Percentiles rank a stretch among this genome's conserved stretches.
phyloP scores from a whole-genome alignment of 164 flowering plant species.

The Tetracentron sinense region DNA sequence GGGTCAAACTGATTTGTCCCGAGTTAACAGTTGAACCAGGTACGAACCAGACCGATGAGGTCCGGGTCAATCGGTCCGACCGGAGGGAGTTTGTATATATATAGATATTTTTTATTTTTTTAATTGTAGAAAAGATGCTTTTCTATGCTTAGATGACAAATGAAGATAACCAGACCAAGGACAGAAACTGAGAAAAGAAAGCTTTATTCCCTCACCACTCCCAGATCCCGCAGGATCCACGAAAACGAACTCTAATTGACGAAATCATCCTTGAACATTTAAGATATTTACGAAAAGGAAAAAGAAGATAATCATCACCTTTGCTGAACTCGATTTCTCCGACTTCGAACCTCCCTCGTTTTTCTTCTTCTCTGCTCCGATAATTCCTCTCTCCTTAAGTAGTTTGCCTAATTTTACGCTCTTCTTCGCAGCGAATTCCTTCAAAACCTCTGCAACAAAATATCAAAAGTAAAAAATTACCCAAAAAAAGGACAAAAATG shows the following conservation, averaged over 20 bases:
- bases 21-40: too few species aligned
- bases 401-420: conserved; percentile 55
- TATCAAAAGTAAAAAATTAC: background rate
- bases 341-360: conserved; percentile 6
- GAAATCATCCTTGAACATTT: background rate
- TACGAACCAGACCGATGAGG: too few species aligned
- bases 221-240: too few species aligned
- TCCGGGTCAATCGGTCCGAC: too few species aligned
- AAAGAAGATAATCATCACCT: conserved; percentile 5
- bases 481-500: background rate
- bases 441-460: conserved; percentile 61
- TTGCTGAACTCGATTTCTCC: conserved; percentile 12
- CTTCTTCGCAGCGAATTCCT: conserved; percentile 66
- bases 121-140: too few species aligned
- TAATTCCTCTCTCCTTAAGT: conserved; percentile 35
- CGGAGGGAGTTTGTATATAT: too few species aligned
- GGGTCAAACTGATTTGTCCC: too few species aligned
- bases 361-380: conserved; percentile 19
- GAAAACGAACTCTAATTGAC: background rate
- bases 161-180: too few species aligned
- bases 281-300: background rate
- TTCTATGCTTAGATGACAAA: too few species aligned
- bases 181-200: too few species aligned
- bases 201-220: too few species aligned
- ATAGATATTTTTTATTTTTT: too few species aligned